Conservation (phyloP, 2,329 filamentous ascomycete species). For the Cercospora zeae-maydis region DNA sequence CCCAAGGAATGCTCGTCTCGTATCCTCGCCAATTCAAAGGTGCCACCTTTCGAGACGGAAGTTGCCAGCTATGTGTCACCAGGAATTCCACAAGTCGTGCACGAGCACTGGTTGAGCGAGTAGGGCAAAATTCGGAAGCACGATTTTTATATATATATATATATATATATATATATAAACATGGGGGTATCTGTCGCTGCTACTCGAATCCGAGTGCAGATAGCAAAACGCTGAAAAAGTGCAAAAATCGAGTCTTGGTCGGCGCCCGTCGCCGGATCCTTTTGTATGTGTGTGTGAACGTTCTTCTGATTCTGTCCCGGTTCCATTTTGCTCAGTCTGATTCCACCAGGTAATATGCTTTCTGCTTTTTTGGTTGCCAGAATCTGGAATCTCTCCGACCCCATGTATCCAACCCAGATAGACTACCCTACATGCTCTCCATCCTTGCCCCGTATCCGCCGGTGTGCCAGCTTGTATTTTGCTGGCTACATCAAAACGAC, state of each 20-base stretch:
- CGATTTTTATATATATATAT: constrained; percentile 9
- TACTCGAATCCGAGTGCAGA: constrained; percentile 7
- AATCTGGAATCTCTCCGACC: background rate
- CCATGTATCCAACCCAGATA: constrained; percentile 7
- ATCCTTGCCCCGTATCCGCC: constrained; percentile 6
- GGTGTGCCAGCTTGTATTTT: constrained; percentile 9
- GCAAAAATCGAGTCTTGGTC: background rate
- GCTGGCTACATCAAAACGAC: constrained; percentile 3
- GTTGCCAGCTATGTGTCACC: background rate
- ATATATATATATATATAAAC: constrained; percentile 12
- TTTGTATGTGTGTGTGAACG: constrained; percentile 11
- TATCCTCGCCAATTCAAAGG: background rate
- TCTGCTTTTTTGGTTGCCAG: constrained; percentile 8
- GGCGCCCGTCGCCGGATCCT: constrained; percentile 1
- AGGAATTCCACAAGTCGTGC: constrained; percentile 2
- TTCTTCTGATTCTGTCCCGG: constrained; percentile 11
- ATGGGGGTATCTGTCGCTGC: constrained; percentile 21
- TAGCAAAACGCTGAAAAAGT: constrained; percentile 1
- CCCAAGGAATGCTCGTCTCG: background rate
- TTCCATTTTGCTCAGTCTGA: constrained; percentile 8
- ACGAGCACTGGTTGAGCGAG: constrained; percentile 3
- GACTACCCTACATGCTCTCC: constrained; percentile 20
- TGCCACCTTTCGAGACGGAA: background rate
- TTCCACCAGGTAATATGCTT: constrained; percentile 10
- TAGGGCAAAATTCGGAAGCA: constrained; percentile 10